Conservation (phyloP, 1,284 basidiomycete genomes). For the Cryptococcus deneoformans region DNA sequence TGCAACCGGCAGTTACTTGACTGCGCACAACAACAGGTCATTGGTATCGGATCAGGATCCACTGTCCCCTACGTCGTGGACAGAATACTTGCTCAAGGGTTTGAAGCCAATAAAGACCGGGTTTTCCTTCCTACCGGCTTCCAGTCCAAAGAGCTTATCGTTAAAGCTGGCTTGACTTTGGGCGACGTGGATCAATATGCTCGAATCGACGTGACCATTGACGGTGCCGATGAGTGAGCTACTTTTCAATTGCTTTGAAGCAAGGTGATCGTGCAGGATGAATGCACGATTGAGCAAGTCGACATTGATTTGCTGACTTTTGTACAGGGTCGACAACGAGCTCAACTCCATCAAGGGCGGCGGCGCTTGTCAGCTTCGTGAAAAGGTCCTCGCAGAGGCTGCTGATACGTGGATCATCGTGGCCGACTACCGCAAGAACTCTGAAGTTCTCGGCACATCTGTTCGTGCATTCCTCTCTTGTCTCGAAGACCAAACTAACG, state of each 20-base stretch:
- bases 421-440: slow-evolving; percentile 94
- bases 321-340: slow-evolving; percentile 70
- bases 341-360: slow-evolving; percentile 98
- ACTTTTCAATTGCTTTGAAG: not conserved
- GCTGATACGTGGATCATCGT: slow-evolving; percentile 94
- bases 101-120: slow-evolving; percentile 68
- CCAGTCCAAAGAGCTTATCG: slow-evolving; percentile 93
- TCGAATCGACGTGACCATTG: slow-evolving; percentile 89
- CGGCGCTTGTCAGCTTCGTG: slow-evolving; percentile 92
- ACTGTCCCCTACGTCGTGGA: slow-evolving; percentile 99
- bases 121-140: slow-evolving; percentile 95
- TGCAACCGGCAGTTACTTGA: not conserved
- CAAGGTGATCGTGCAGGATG: not conserved
- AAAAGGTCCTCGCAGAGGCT: slow-evolving; percentile 96
- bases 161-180: slow-evolving; percentile 71
- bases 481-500: not conserved
- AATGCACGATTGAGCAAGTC: not conserved
- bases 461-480: slow-evolving; percentile 54
- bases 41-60: slow-evolving; percentile 90
- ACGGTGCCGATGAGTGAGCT: slow-evolving; percentile 93
- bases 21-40: slow-evolving; percentile 57
- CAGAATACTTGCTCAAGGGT: slow-evolving; percentile 82
- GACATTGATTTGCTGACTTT: not conserved
- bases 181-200: slow-evolving; percentile 93
- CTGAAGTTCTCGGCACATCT: slow-evolving; percentile 73